Evolutionary conservation across 148 eudicot genomes (phyloP), one percentile per base, ranked within the genome.

Genomic region (Rhododendron simsii): DNA sequence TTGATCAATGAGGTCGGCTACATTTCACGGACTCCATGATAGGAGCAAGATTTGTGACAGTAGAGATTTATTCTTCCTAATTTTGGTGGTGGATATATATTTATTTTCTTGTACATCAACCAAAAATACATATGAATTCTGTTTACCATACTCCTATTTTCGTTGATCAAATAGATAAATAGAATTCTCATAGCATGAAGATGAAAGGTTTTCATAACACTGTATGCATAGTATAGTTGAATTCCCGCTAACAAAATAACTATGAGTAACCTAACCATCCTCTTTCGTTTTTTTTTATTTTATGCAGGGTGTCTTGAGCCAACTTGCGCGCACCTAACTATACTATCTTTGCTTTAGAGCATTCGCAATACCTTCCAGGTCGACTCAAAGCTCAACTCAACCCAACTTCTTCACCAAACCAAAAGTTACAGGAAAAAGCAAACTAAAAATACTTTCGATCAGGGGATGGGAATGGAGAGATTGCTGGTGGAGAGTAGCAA

Each of bases 401-500:
- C 33, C 30, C 4, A 7, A 8, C 35, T 69, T 69, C 33, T 69
- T 69, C 16, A 28, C 41, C 44, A 33, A 71, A 16, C 8, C 18
- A 74, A 74, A 74, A 73, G 16, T 69, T 11, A 33, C 37, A 74
- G 18, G 78, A 74, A 15, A 37, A 48, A 3, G n/a, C 13, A 35
- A 21, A 20, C 35, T 30, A 84, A 39, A 73, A 80, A 65, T 21
- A 69, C 39, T 59, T 84, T 18, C 16, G 53, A 41, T 75, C 59
- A 21, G 77, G 84, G 5, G 74, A 71, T 1, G 88, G 28, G 45
- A 83, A 20, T 2, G 91, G 76, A n/a, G 88, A 83, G 28, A 82
- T 74, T 3, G 80, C 47, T 10, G 91, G 87, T 79, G 85, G 71
- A 83, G 88, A 86, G 4, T 61, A 71, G 85, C 90, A 87, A 11